Conservation (phyloP, 768 basidiomycete species). For the Russula vinacea region DNA sequence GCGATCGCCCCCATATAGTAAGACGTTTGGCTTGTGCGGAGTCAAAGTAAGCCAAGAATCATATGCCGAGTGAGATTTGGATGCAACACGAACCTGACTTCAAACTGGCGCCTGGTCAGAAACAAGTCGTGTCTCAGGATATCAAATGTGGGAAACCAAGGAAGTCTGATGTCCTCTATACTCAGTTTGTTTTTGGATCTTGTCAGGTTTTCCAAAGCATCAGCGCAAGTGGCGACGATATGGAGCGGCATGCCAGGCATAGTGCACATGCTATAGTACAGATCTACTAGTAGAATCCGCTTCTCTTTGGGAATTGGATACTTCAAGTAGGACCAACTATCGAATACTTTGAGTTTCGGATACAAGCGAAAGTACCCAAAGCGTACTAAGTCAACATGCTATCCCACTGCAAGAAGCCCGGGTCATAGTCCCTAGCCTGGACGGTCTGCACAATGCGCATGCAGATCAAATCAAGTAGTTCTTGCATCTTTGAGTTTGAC, state of each 20-base stretch:
- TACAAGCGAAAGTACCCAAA: conserved; percentile 16
- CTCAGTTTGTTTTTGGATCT: conserved; percentile 70
- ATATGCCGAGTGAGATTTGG: not conserved
- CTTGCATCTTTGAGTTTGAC: conserved; percentile 68
- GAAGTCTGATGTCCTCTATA: conserved; percentile 75
- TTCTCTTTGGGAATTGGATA: conserved; percentile 83
- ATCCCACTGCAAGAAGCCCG: conserved; percentile 78
- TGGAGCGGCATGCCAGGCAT: conserved; percentile 74
- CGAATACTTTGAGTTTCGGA: conserved; percentile 28
- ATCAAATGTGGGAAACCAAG: conserved; percentile 77
- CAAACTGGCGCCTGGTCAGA: conserved; percentile 69
- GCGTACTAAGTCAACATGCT: conserved; percentile 70
- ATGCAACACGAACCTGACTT: conserved; percentile 58
- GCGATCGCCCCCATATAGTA: conserved; percentile 76
- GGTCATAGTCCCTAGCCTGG: conserved; percentile 78
- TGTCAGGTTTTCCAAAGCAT: conserved; percentile 56
- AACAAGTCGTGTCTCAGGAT: conserved; percentile 73
- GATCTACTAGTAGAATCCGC: conserved; percentile 65
- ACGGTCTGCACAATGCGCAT: conserved; percentile 67
- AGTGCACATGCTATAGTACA: conserved; percentile 75
- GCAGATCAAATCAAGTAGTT: conserved; percentile 70
- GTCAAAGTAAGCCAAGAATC: conserved; percentile 8
- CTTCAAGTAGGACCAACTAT: conserved; percentile 77
- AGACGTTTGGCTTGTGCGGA: conserved; percentile 56
- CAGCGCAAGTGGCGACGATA: conserved; percentile 62